Evolutionary conservation across 75 land plant genomes (phyloP).

Genomic region (Picea sitchensis): DNA sequence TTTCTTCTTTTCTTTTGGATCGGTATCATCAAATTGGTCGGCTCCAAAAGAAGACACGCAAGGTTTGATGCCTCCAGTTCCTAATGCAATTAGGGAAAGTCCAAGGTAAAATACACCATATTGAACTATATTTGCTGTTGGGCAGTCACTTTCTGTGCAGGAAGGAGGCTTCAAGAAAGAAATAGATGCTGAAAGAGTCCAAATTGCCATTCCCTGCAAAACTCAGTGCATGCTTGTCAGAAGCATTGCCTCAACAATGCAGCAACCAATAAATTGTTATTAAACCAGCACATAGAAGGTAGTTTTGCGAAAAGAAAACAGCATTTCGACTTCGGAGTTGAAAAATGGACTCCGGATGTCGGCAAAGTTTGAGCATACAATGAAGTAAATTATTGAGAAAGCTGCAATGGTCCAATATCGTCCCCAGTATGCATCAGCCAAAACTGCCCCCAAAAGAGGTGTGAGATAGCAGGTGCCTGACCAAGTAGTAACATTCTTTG

Average conservation of each 20-base stretch:
- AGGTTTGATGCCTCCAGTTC: slow-evolving; percentile 63
- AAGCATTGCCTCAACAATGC: too few species aligned
- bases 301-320: too few species aligned
- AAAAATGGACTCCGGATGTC: too few species aligned
- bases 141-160: slow-evolving; percentile 31
- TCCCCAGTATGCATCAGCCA: slow-evolving; percentile 95
- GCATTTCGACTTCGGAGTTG: too few species aligned
- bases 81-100: slow-evolving; percentile 75
- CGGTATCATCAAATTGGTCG: slow-evolving; percentile 85
- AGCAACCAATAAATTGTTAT: too few species aligned
- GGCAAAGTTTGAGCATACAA: slow-evolving; percentile 35
- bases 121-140: slow-evolving; percentile 44
- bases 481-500: slow-evolving; percentile 89
- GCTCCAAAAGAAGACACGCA: slow-evolving; percentile 75
- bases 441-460: slow-evolving; percentile 87
- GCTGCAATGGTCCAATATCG: slow-evolving; percentile 84
- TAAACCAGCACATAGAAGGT: too few species aligned
- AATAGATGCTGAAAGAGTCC: slow-evolving; percentile 65
- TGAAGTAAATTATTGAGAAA: slow-evolving; percentile 73
- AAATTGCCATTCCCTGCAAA: slow-evolving; percentile 64
- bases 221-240: not conserved
- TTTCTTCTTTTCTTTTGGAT: slow-evolving; percentile 52
- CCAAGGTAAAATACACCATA: slow-evolving; percentile 61
- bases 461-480: slow-evolving; percentile 80
- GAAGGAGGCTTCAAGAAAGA: slow-evolving; percentile 54